Base-by-base conservation (phyloP, 2,329 filamentous ascomycete genomes). In the Bipolaris victoriae region DNA sequence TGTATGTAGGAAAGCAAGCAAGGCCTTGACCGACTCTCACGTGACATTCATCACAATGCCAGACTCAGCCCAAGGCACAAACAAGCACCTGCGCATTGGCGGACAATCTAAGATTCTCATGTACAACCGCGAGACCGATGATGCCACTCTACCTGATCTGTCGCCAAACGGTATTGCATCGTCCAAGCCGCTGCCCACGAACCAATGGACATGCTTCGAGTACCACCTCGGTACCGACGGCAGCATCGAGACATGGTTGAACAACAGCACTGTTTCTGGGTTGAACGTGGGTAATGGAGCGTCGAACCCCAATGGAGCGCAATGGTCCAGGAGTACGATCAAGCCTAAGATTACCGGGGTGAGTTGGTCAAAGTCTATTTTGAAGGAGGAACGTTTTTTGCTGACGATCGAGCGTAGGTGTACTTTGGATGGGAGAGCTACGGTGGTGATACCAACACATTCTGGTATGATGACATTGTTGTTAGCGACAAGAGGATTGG, bases 401-500 rank as follows among this genome's bases (percentile, higher is more conserved):
- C 43, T 45, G 10, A 45, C 26, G 16, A 16, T 20, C 7, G 3
- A 20, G 22, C 16, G 18, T 9, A 45, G 43, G 43, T 87, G 26
- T 85, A 87, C 73, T 87, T 87, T 60, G 85, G 85, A 0, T 87
- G 85, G 85, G 85, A 88, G 78, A 83, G 81, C 4, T 88, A 88
- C 62, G 83, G 84, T 9, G 84, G 84, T 0, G 84, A 85, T 58
- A 74, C 77, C 2, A 87, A 87, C 71, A 88, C 85, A 1, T 82
- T 87, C 64, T 87, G 84, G 84, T 87, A 86, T 60, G 85, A 88
- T 62, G 85, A 88, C 65, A 80, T 87, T 61, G 79, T 74, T 6
- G 71, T 87, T 46, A 75, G 75, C 63, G 78, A 78, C 40, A 80
- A 68, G 16, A 76, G 82, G 33, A 76, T 84, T 62, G 83, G 84